phyloP scores from a whole-genome alignment of 2,329 filamentous ascomycete genomes.

The Nectriaceae sp. region DNA sequence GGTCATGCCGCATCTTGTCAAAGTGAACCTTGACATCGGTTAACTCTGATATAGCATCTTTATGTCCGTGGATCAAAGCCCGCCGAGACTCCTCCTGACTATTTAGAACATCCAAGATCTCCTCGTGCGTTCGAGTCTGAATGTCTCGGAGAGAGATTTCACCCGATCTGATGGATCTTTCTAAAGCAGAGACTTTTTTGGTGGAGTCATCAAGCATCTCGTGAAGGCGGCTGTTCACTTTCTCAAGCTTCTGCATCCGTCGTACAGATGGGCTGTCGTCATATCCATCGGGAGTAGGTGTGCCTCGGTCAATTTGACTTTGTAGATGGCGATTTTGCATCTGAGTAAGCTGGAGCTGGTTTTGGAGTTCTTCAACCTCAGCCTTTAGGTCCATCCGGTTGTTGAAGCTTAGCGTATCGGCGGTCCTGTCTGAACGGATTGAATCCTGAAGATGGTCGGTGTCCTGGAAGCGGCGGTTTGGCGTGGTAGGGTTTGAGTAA shows the following conservation, averaged over 20 bases:
- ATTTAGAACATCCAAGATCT: conserved; percentile 88
- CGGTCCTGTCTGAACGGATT: conserved; percentile 79
- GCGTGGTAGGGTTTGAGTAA: conserved; percentile 76
- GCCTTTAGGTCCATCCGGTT: conserved; percentile 88
- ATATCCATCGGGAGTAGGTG: conserved; percentile 62
- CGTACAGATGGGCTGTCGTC: conserved; percentile 79
- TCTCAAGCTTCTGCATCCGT: conserved; percentile 87
- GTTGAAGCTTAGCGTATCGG: conserved; percentile 79
- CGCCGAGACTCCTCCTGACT: conserved; percentile 89
- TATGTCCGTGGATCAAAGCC: conserved; percentile 80
- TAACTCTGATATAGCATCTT: conserved; percentile 81
- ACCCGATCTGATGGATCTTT: conserved; percentile 82
- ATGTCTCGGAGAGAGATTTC: conserved; percentile 89
- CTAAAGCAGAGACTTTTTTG: conserved; percentile 87
- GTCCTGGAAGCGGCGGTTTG: conserved; percentile 70
- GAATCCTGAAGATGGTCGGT: conserved; percentile 68
- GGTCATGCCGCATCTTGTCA: conserved; percentile 82
- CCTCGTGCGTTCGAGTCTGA: conserved; percentile 90
- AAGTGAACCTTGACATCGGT: conserved; percentile 84
- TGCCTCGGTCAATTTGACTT: conserved; percentile 75
- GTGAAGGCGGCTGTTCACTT: conserved; percentile 87
- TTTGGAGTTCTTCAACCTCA: conserved; percentile 89
- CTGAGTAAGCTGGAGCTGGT: conserved; percentile 88
- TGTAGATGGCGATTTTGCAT: conserved; percentile 96
- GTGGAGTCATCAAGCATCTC: conserved; percentile 93